These are phyloP conservation scores for Sporobolomyces phaffii DNA, from an alignment of 768 basidiomycete genomes.

Conservation along the genomic window DNA sequence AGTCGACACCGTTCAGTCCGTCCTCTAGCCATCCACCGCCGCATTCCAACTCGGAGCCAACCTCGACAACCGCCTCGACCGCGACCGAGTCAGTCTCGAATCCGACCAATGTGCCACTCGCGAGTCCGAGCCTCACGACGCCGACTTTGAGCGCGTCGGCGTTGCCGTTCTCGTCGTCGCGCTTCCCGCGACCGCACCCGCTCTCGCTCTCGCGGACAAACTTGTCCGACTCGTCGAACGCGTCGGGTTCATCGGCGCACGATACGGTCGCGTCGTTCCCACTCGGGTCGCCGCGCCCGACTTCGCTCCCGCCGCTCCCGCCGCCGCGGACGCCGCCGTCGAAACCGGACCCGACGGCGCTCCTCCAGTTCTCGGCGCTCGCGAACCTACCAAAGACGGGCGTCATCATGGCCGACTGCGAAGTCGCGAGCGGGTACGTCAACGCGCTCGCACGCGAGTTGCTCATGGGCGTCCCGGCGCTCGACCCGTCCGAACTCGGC, in stretches of 20 bases:
- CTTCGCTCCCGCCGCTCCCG: conserved; percentile 20
- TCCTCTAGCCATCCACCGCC: neutral
- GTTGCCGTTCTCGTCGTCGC: conserved; percentile 2
- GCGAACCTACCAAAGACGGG: conserved; percentile 32
- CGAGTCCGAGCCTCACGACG: neutral
- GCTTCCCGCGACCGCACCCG: neutral
- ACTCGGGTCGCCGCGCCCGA: conserved; percentile 23
- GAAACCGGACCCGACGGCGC: conserved; percentile 3
- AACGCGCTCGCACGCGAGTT: conserved; percentile 35
- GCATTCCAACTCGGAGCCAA: neutral
- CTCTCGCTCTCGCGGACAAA: conserved; percentile 4
- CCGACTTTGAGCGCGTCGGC: neutral
- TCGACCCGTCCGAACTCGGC: conserved; percentile 6
- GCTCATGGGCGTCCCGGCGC: conserved; percentile 30
- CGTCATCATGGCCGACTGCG: conserved; percentile 29
- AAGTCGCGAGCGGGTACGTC: conserved; percentile 34
- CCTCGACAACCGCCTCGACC: neutral
- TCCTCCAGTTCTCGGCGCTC: conserved; percentile 28
- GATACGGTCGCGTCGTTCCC: neutral
- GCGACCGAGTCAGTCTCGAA: neutral
- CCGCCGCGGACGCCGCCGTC: neutral
- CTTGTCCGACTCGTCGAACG: neutral
- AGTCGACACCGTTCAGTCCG: conserved; percentile 2
- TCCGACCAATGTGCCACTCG: neutral
- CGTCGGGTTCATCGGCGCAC: neutral